Evolutionary conservation across 345 rosid species (phyloP).

Genomic region (Gossypium stocksii): DNA sequence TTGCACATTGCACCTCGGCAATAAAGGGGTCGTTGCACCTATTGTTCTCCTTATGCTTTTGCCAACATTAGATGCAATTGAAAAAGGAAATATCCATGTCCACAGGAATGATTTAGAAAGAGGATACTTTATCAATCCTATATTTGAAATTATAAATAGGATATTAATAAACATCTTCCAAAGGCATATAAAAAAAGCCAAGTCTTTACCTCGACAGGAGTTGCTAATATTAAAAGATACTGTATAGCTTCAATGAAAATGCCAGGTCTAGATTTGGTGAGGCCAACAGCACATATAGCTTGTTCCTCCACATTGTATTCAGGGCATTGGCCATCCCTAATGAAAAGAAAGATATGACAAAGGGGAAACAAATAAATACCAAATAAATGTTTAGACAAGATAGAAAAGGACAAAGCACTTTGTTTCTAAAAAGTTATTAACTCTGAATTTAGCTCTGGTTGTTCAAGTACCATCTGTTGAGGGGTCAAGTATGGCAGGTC

Average conservation of each 20-base stretch:
- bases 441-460: neutral
- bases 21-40: neutral
- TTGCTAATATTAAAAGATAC: constrained; percentile 78
- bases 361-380: constrained; percentile 11
- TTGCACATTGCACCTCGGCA: neutral
- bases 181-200: neutral
- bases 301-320: constrained; percentile 87
- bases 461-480: neutral
- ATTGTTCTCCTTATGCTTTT: neutral
- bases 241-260: constrained; percentile 94
- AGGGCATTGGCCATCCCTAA: constrained; percentile 95
- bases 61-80: neutral
- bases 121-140: neutral
- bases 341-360: constrained; percentile 17
- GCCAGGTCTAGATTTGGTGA: constrained; percentile 80
- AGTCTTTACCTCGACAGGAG: constrained; percentile 41
- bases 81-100: neutral
- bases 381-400: neutral
- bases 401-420: constrained; percentile 5
- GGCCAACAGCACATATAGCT: constrained; percentile 93
- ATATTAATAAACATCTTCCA: neutral
- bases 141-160: neutral
- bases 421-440: neutral
- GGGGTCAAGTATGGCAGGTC: neutral
- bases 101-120: neutral